Base-by-base conservation (phyloP, 805 yeast genomes). In the Candida hispaniensis region DNA sequence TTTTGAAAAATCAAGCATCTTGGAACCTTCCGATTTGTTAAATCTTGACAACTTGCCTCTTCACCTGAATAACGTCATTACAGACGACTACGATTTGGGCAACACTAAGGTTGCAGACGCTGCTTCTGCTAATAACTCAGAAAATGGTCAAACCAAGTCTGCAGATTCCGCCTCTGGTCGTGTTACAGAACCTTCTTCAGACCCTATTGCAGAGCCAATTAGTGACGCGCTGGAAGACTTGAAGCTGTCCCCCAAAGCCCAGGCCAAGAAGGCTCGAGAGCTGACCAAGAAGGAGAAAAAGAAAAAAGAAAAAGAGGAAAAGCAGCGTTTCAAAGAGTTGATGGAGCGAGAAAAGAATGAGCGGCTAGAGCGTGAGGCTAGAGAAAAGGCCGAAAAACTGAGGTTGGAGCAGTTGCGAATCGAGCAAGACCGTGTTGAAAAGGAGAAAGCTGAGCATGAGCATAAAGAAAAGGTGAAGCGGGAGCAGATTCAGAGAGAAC, bases 201-300 rank as follows among this genome's bases (percentile, higher is more conserved):
- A 30, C 9, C n/a, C 14, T 4, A 11, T 14, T 23, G 24, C 18
- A 18, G 22, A 23, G 21, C 8, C 13, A 5, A 16, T 18, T 21
- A 17, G 17, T 18, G 34, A 7, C 9, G 10, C 11, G 17, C 6
- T 18, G 24, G 38, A 24, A 23, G 4, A 6, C 16, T 18, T 18
- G 7, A 12, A 7, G 3, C 24, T 34, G 3, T 14, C 30, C 4
- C 25, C 30, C 14, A 34, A 34, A 21, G 30, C 25, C 12, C 11
- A 15, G 17, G 30, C 38, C 19, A 34, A 26, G 26, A 20, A 20
- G 13, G 30, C 19, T 16, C 30, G 38, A 11, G 30, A 26, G 6
- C 18, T 26, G 9, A 26, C 38, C 30, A 34, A 34, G 26, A 34
- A 34, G 30, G 30, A 34, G 8, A 34, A 34, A 19, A 34, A 34